phyloP scores from a whole-genome alignment of 75 land plant genomes.

The Azolla pinnata region DNA sequence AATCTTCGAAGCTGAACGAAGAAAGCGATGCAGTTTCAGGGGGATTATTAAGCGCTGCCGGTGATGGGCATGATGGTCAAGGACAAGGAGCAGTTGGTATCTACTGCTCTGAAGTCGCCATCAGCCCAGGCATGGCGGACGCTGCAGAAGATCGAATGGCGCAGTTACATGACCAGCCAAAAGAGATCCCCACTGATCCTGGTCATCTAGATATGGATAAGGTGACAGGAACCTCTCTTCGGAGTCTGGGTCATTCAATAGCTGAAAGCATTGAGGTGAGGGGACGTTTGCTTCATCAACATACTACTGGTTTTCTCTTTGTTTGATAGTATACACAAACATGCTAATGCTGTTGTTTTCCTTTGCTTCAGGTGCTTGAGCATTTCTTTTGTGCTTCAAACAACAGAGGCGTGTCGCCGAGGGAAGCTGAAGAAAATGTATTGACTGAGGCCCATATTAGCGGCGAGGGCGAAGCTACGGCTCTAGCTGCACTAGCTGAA shows the following conservation, averaged over 20 bases:
- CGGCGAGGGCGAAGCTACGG: slow-evolving; percentile 62
- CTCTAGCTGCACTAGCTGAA: slow-evolving; percentile 64
- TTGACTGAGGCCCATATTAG: not conserved
- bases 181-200: too few species aligned
- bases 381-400: not conserved
- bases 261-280: slow-evolving; percentile 87
- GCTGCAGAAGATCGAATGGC: not conserved
- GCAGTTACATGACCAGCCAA: too few species aligned
- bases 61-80: not conserved
- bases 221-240: slow-evolving; percentile 30
- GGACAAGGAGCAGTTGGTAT: not conserved
- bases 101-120: not conserved
- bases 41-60: too few species aligned
- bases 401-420: not conserved
- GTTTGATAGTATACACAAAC: not conserved
- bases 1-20: not conserved
- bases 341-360: not conserved
- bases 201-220: not conserved
- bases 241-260: slow-evolving; percentile 77
- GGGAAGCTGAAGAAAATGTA: not conserved
- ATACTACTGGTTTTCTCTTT: not conserved
- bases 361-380: not conserved
- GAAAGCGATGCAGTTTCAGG: not conserved
- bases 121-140: not conserved
- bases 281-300: not conserved